Evolutionary conservation across 2,329 filamentous ascomycete species (phyloP).

Genomic region (Beauveria scarabaeidicola): DNA sequence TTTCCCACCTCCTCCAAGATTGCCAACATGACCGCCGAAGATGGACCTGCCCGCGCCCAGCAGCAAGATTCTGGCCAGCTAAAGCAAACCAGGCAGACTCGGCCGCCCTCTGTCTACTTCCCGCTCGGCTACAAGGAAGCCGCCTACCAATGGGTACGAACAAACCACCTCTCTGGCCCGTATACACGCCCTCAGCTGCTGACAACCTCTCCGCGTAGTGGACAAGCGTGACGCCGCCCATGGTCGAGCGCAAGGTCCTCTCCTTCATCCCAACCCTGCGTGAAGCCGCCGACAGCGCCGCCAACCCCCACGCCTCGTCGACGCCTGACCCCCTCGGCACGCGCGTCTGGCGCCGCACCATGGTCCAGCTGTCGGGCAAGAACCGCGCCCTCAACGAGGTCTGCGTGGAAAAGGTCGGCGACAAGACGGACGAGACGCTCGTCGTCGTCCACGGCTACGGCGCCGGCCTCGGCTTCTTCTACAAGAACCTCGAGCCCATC

Average conservation of each 20-base stretch:
- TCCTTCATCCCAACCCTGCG: slow-evolving; percentile 76
- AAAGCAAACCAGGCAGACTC: slow-evolving; percentile 21
- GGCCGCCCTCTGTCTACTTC: slow-evolving; percentile 47
- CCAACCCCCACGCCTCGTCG: slow-evolving; percentile 32
- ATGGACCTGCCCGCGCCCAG: slow-evolving; percentile 17
- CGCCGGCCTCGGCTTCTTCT: slow-evolving; percentile 93
- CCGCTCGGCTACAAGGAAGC: slow-evolving; percentile 88
- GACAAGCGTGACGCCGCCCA: slow-evolving; percentile 71
- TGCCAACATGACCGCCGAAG: slow-evolving; percentile 27
- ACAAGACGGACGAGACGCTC: slow-evolving; percentile 72
- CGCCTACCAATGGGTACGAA: slow-evolving; percentile 73
- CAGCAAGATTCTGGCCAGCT: slow-evolving; percentile 17
- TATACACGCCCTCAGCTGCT: neutral
- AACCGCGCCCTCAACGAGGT: slow-evolving; percentile 88
- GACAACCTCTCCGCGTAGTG: slow-evolving; percentile 47
- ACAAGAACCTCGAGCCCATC: slow-evolving; percentile 91
- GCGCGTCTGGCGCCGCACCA: slow-evolving; percentile 74
- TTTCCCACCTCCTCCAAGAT: slow-evolving; percentile 14
- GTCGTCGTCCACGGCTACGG: slow-evolving; percentile 98
- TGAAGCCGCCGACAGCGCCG: slow-evolving; percentile 61
- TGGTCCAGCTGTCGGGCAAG: slow-evolving; percentile 78
- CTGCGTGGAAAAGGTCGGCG: slow-evolving; percentile 74
- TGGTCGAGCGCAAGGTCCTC: slow-evolving; percentile 82
- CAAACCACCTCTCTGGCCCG: neutral
- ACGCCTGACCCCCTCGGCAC: slow-evolving; percentile 73